Evolutionary conservation across 1,284 basidiomycete species (phyloP).

Genomic region (Apiotrichum sp.): DNA sequence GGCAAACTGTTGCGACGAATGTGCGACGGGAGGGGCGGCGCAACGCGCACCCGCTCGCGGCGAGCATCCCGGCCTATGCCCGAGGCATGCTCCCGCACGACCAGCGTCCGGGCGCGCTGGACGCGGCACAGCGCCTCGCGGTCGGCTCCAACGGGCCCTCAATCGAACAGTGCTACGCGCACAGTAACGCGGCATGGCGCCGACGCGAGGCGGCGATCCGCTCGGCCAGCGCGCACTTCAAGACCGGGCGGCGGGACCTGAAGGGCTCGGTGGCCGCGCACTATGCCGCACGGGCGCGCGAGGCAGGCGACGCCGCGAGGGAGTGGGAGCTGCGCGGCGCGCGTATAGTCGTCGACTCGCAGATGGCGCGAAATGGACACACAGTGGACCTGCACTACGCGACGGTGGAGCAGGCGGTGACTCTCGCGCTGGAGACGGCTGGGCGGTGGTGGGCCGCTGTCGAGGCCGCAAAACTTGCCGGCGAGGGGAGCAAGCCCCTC

Average conservation of each 20-base stretch:
- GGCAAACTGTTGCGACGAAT: neutral
- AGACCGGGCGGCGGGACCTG: conserved; percentile 7
- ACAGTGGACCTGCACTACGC: conserved; percentile 26
- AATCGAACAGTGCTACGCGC: conserved; percentile 28
- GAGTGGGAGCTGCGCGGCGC: conserved; percentile 41
- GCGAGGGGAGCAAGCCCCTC: conserved; percentile 28
- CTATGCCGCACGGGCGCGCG: conserved; percentile 39
- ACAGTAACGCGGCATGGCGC: conserved; percentile 25
- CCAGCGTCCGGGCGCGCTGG: conserved; percentile 20
- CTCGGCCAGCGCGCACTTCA: conserved; percentile 33
- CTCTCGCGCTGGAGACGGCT: conserved; percentile 29
- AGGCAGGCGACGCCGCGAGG: conserved; percentile 25
- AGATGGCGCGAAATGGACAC: conserved; percentile 11
- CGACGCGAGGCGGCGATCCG: conserved; percentile 34
- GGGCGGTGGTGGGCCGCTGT: conserved; percentile 46
- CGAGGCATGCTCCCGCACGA: conserved; percentile 24
- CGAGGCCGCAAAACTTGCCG: conserved; percentile 60
- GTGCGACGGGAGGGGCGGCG: neutral
- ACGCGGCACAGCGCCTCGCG: neutral
- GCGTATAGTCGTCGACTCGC: conserved; percentile 31
- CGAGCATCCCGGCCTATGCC: conserved; percentile 32
- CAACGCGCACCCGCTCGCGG: conserved; percentile 24
- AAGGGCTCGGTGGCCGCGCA: conserved; percentile 31
- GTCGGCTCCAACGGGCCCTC: conserved; percentile 3
- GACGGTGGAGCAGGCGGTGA: conserved; percentile 34